Percentiles rank a stretch among this genome's conserved stretches.
phyloP scores from a whole-genome alignment of 2,329 filamentous ascomycete species.

The Penicillium digitatum region DNA sequence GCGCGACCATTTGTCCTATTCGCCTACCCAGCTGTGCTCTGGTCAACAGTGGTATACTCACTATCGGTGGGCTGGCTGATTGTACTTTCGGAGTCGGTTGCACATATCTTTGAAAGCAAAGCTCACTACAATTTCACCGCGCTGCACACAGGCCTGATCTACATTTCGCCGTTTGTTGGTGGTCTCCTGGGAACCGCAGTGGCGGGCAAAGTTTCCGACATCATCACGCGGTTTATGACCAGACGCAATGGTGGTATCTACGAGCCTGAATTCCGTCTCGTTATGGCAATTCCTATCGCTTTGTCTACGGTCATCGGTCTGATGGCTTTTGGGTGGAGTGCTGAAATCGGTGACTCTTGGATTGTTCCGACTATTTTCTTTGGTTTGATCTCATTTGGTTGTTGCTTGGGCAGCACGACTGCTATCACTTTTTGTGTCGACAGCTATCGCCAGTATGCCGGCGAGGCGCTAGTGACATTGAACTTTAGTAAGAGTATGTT shows the following conservation, averaged over 20 bases:
- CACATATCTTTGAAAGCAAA: slow-evolving; percentile 69
- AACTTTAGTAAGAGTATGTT: slow-evolving; percentile 81
- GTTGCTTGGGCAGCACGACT: slow-evolving; percentile 82
- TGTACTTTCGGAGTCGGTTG: slow-evolving; percentile 82
- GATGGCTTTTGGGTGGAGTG: slow-evolving; percentile 96
- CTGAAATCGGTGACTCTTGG: slow-evolving; percentile 68
- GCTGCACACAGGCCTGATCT: slow-evolving; percentile 78
- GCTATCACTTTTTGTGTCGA: slow-evolving; percentile 93
- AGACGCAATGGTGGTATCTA: slow-evolving; percentile 87
- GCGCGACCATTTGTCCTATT: slow-evolving; percentile 79
- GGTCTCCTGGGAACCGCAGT: slow-evolving; percentile 88
- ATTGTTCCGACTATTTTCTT: slow-evolving; percentile 94
- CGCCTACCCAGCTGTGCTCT: slow-evolving; percentile 82
- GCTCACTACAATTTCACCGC: slow-evolving; percentile 74
- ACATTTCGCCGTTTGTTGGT: slow-evolving; percentile 84
- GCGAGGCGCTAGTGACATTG: slow-evolving; percentile 87
- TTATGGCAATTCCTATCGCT: slow-evolving; percentile 79
- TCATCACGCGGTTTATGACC: slow-evolving; percentile 78
- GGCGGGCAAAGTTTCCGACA: slow-evolving; percentile 79
- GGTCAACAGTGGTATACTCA: slow-evolving; percentile 79
- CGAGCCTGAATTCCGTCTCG: slow-evolving; percentile 85
- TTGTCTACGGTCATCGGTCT: slow-evolving; percentile 77
- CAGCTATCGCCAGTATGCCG: slow-evolving; percentile 87
- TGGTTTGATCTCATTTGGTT: slow-evolving; percentile 86
- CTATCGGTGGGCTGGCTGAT: slow-evolving; percentile 94